These are phyloP conservation scores for Leersia perrieri DNA, from an alignment of 176 grass and related monocot species.

Conservation along the genomic window DNA sequence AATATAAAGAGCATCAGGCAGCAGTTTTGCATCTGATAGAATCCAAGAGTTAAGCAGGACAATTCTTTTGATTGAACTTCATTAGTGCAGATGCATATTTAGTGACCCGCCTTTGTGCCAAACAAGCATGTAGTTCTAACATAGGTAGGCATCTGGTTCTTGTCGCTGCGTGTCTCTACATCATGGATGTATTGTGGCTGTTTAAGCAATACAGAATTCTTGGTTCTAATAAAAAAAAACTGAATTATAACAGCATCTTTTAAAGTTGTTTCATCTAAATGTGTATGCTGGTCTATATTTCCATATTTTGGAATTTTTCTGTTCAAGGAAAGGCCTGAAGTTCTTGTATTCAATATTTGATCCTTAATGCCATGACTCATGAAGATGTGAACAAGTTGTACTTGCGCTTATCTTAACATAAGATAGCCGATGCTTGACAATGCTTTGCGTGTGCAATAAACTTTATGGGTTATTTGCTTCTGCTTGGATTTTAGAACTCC, in stretches of 20 bases:
- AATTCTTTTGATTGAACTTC: no score
- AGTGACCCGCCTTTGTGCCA: not conserved
- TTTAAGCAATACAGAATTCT: not conserved
- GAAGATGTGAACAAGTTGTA: slow-evolving; percentile 1
- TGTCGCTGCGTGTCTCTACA: not conserved
- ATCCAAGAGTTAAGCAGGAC: no score
- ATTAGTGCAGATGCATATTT: no score
- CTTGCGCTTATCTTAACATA: not conserved
- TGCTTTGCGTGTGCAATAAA: not conserved
- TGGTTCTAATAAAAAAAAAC: not conserved
- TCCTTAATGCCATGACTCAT: not conserved
- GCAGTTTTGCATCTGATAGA: no score
- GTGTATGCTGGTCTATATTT: not conserved
- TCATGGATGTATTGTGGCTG: not conserved
- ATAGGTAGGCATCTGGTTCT: not conserved
- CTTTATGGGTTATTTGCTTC: not conserved
- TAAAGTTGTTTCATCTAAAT: not conserved
- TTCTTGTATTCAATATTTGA: not conserved
- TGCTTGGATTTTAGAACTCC: slow-evolving; percentile 17
- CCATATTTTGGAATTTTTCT: slow-evolving; percentile 2
- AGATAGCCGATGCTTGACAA: not conserved
- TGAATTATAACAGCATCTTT: slow-evolving; percentile 7
- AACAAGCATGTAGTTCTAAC: not conserved
- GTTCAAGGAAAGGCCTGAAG: not conserved
- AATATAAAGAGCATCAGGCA: no score